A percentile compares a stretch with the other conserved stretches of the same genome.
phyloP scores from a whole-genome alignment of 768 basidiomycete species.

The Kwoniella sp. region DNA sequence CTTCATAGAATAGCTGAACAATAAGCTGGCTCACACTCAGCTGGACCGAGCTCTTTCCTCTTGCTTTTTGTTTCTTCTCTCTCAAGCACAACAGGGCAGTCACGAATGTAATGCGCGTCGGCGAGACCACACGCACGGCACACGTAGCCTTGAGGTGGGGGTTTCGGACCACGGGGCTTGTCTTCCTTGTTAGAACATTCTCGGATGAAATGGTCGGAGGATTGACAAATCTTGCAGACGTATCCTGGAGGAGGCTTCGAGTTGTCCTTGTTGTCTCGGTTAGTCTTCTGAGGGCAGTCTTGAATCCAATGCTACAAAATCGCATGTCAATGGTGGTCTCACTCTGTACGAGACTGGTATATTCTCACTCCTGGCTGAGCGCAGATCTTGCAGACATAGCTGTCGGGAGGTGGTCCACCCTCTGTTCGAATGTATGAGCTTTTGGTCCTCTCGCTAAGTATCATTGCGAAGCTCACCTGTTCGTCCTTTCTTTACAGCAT shows the following conservation, averaged over 20 bases:
- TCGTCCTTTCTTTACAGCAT: slow-evolving; percentile 36
- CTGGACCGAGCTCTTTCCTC: slow-evolving; percentile 61
- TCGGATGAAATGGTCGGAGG: slow-evolving; percentile 78
- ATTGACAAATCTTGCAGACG: slow-evolving; percentile 80
- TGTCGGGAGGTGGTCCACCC: slow-evolving; percentile 41
- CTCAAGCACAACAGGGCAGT: slow-evolving; percentile 73
- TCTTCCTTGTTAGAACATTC: slow-evolving; percentile 80
- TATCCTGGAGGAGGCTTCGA: slow-evolving; percentile 74
- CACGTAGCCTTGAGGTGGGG: slow-evolving; percentile 62
- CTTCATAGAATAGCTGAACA: not conserved
- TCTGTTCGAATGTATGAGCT: slow-evolving; percentile 20
- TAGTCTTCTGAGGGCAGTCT: slow-evolving; percentile 53
- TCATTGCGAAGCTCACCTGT: slow-evolving; percentile 27
- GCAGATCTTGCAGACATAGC: slow-evolving; percentile 55
- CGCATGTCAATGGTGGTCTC: not conserved
- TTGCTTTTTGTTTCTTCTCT: slow-evolving; percentile 58
- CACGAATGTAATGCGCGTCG: slow-evolving; percentile 74
- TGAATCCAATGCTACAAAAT: slow-evolving; percentile 51
- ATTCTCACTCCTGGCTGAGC: slow-evolving; percentile 50
- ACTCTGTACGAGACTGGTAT: not conserved
- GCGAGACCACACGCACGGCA: slow-evolving; percentile 90
- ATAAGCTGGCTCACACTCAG: slow-evolving; percentile 67
- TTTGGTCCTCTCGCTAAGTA: not conserved
- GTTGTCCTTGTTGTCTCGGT: slow-evolving; percentile 54
- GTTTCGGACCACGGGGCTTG: slow-evolving; percentile 26